Percentiles rank a stretch among this genome's conserved stretches.
These are phyloP conservation scores for Perkinsus chesapeaki DNA, from an alignment of 169 alveolate species.

Conservation along the genomic window DNA sequence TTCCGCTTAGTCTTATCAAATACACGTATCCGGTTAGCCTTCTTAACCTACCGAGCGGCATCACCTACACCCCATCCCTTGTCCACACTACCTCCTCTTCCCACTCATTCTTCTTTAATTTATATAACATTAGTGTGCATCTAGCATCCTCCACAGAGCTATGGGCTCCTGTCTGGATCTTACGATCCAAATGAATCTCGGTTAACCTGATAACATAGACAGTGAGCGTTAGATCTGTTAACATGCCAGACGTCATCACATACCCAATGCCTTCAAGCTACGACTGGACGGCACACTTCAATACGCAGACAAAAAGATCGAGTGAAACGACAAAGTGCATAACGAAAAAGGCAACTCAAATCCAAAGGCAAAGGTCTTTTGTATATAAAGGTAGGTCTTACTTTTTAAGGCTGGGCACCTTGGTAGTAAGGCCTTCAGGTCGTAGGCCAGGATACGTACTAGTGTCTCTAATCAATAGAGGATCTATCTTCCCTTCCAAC, in stretches of 20 bases:
- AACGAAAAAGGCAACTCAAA: too few relatives aligned
- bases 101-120: not conserved
- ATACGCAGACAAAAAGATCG: too few relatives aligned
- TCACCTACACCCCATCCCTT: not conserved
- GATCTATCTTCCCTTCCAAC: not conserved
- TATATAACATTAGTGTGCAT: constrained; percentile 10
- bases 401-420: not conserved
- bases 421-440: not conserved
- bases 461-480: not conserved
- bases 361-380: too few relatives aligned
- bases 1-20: not conserved
- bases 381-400: too few relatives aligned
- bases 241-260: too few relatives aligned
- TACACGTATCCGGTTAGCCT: not conserved
- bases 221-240: too few relatives aligned
- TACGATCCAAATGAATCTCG: not conserved
- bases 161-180: constrained; percentile 20
- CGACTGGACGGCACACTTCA: too few relatives aligned
- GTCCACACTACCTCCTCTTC: not conserved
- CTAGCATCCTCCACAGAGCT: constrained; percentile 25
- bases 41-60: not conserved
- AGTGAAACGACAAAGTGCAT: too few relatives aligned
- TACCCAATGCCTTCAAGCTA: too few relatives aligned
- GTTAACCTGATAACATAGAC: too few relatives aligned
- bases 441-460: not conserved